phyloP scores from a whole-genome alignment of 2,329 filamentous ascomycete species.

The Ophiostoma pallidulum region DNA sequence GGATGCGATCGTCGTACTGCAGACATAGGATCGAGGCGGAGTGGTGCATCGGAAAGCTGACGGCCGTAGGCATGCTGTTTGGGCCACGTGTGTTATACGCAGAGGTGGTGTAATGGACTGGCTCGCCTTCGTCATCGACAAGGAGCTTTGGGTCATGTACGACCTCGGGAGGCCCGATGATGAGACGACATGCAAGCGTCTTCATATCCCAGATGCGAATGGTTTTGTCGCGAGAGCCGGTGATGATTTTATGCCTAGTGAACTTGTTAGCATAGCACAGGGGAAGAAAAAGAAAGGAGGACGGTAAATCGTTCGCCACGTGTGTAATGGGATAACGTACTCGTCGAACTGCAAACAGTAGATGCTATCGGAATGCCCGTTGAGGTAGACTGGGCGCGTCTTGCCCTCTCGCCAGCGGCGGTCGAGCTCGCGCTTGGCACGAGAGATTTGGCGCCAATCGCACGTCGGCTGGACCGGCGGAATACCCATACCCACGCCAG shows the following conservation, averaged over 20 bases:
- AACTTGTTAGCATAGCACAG: not conserved
- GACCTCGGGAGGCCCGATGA: slow-evolving; percentile 72
- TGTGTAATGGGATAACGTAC: slow-evolving; percentile 43
- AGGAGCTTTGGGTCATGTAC: slow-evolving; percentile 44
- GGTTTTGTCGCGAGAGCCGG: slow-evolving; percentile 88
- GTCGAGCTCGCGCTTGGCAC: slow-evolving; percentile 65
- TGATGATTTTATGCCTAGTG: slow-evolving; percentile 68
- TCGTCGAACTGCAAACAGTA: slow-evolving; percentile 98
- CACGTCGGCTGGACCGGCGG: slow-evolving; percentile 49
- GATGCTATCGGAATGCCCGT: slow-evolving; percentile 90
- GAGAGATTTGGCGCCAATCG: slow-evolving; percentile 81
- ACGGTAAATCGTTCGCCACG: no score
- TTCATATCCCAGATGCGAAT: slow-evolving; percentile 95
- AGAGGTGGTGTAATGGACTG: slow-evolving; percentile 44
- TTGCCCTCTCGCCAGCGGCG: slow-evolving; percentile 70
- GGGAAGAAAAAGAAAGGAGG: not conserved
- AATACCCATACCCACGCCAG: slow-evolving; percentile 48
- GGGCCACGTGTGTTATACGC: slow-evolving; percentile 26
- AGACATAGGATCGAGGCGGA: slow-evolving; percentile 89
- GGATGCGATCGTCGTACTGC: slow-evolving; percentile 85
- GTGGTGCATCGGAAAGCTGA: slow-evolving; percentile 59
- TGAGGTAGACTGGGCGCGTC: slow-evolving; percentile 76
- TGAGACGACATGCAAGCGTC: slow-evolving; percentile 71
- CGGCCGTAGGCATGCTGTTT: slow-evolving; percentile 41
- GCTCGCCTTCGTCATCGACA: slow-evolving; percentile 39